A percentile compares a stretch with the other conserved stretches of the same genome.
phyloP scores from a whole-genome alignment of 2,329 filamentous ascomycete genomes.

The Emericellopsis atlantica region DNA sequence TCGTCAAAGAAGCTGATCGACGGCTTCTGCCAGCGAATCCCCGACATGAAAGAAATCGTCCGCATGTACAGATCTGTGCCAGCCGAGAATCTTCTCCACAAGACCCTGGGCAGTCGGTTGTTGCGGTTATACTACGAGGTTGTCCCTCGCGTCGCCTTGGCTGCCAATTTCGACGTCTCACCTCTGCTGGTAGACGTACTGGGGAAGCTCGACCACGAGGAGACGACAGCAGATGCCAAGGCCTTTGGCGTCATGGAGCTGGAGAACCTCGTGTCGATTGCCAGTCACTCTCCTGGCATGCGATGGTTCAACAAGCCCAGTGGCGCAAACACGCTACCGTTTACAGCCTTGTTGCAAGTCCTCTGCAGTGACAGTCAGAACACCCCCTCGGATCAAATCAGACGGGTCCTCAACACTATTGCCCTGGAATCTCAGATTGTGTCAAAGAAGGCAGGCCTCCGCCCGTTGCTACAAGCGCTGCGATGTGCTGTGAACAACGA shows the following conservation, averaged over 20 bases:
- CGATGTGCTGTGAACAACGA: slow-evolving; percentile 8
- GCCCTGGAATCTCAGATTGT: slow-evolving; percentile 56
- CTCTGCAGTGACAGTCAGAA: slow-evolving; percentile 16
- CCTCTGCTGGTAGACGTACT: slow-evolving; percentile 59
- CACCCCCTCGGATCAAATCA: slow-evolving; percentile 29
- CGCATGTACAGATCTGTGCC: slow-evolving; percentile 57
- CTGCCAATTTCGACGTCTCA: slow-evolving; percentile 82
- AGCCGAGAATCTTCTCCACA: slow-evolving; percentile 58
- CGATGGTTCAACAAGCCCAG: slow-evolving; percentile 72
- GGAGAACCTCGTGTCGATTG: slow-evolving; percentile 70
- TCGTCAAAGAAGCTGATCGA: slow-evolving; percentile 54
- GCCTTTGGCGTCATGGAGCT: slow-evolving; percentile 59
- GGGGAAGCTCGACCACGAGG: slow-evolving; percentile 36
- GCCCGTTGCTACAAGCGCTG: slow-evolving; percentile 28
- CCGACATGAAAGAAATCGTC: slow-evolving; percentile 71
- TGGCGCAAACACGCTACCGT: slow-evolving; percentile 39
- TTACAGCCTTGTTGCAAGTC: slow-evolving; percentile 53
- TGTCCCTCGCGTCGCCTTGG: slow-evolving; percentile 65
- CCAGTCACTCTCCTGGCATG: slow-evolving; percentile 70
- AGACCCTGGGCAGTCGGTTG: slow-evolving; percentile 66
- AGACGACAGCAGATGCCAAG: slow-evolving; percentile 32
- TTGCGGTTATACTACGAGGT: slow-evolving; percentile 77
- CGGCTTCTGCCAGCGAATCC: slow-evolving; percentile 67
- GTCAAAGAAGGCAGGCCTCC: slow-evolving; percentile 32
- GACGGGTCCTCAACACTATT: slow-evolving; percentile 45